These are phyloP conservation scores for Mycena rebaudengoi DNA, from an alignment of 768 basidiomycete genomes.

Conservation along the genomic window DNA sequence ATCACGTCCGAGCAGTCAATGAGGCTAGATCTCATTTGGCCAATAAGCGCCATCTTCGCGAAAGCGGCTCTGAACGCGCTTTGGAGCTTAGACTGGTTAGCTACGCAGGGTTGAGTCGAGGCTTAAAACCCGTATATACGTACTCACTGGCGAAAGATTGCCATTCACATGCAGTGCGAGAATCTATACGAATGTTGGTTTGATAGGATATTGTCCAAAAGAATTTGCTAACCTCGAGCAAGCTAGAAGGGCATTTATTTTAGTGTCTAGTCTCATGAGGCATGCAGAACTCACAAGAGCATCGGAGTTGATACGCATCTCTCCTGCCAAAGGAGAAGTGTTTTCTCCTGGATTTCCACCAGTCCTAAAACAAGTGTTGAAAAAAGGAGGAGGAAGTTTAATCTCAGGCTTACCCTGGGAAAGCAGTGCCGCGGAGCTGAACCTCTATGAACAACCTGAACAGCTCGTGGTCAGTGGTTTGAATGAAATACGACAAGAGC, in stretches of 20 bases:
- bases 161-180: constrained; percentile 47
- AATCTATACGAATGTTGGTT: constrained; percentile 30
- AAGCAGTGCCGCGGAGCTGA: constrained; percentile 37
- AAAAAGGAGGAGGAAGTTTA: background rate
- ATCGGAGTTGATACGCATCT: constrained; percentile 31
- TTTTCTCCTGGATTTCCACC: constrained; percentile 31
- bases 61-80: constrained; percentile 39
- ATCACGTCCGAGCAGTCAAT: constrained; percentile 49
- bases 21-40: constrained; percentile 34
- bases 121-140: no score
- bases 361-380: constrained; percentile 29
- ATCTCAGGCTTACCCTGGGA: constrained; percentile 32
- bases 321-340: constrained; percentile 26
- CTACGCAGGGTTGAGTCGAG: no score
- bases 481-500: background rate
- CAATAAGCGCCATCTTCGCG: constrained; percentile 41
- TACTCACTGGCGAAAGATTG: constrained; percentile 40
- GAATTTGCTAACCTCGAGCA: constrained; percentile 24
- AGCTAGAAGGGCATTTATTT: constrained; percentile 10
- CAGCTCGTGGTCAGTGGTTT: background rate
- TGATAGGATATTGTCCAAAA: constrained; percentile 31
- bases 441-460: constrained; percentile 39
- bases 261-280: background rate
- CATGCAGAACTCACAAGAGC: constrained; percentile 7
- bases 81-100: constrained; percentile 34